Evolutionary conservation across 441 rosid species (phyloP), one percentile per base, ranked within the genome.

Genomic region (Bruguiera hainesii): DNA sequence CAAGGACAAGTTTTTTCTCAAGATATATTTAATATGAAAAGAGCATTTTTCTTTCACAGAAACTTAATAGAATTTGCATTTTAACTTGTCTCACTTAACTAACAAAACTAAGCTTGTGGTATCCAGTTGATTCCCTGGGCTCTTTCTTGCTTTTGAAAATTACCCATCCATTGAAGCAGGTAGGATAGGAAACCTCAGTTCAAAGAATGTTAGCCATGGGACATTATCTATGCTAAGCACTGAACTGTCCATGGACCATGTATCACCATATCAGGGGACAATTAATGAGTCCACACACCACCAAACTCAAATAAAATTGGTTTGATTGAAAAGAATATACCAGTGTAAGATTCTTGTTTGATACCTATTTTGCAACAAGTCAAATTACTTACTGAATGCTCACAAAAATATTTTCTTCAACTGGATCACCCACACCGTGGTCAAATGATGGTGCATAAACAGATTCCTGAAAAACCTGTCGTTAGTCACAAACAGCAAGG

Each of bases 401-500:
- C 68, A 94, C 78, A 79, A 91, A 84, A 68, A 94, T 91, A 78
- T 91, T 92, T 59, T 85, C 89, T 81, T 94, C 96, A 71, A 94
- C 75, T 19, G 96, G 97, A 79, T 94, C 96, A 58, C 98, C 97
- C 74, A 91, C 78, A 66, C 96, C 90, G 62, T 94, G 98, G 80
- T 89, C 93, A 67, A 94, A 94, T 35, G 96, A 88, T 60, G 98
- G 96, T 31, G 76, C 97, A 81, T 82, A 88, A 68, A 87, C 96
- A 50, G 90, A 85, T 51, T 91, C 97, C 97, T 94, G 83, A 42
- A 81, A 63, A 61, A 57, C 53, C 61, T 25, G 64, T 51, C 16
- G 28, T n/a, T 58, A 46, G 60, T 72, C 19, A 64, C 63, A 64
- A 60, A 53, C 61, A 63, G 68, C 56, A 31, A 42, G 48, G 48